Base-by-base conservation (phyloP, 176 grass and related monocot genomes). In the Rhynchospora tenuis region DNA sequence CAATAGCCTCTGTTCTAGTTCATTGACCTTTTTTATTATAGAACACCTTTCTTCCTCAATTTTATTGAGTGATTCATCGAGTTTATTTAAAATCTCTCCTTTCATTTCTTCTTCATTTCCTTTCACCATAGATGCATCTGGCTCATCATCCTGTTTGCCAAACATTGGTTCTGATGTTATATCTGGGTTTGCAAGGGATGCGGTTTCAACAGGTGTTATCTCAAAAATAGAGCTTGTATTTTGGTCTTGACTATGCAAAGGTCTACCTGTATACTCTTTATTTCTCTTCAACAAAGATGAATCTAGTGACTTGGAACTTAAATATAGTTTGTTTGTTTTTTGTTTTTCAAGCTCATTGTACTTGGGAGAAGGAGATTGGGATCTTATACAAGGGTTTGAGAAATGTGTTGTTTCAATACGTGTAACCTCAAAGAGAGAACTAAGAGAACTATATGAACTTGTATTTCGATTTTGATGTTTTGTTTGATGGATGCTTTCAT, bases 31-130 rank as follows among this genome's bases (percentile, higher is more conserved):
- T 81, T 64, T 58, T 63, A 13, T 43, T 62, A 81, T 15, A 44
- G 58, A 81, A 46, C 31, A 23, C 19, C 56, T 23, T 81, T 81
- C 79, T 64, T 81, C 58, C 55, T 64, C 79, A 47, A 81, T 46
- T 23, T 81, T 62, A 19, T 64, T 44, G 24, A 81, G 59, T 24
- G 68, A 72, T 72, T 45, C 68, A 24, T 46, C 9, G 9, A 73
- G 45, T 23, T 73, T 73, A 73, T 26, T 13, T 73, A 73, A 27
- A 24, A 50, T 48, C 4, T 73, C 45, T 50, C 20, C 20, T 51
- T 50, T 73, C 26, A 26, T 50, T 73, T 73, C 70, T 73, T 73
- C 45, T 13, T 73, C 43, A 13, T 50, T 51, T 51, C 4, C 22
- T 45, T 73, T 15, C 20, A 70, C 31, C 31, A 48, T 4, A 26